Evolutionary conservation across 2,329 filamentous ascomycete genomes (phyloP), one percentile per base, ranked within the genome.

Genomic region (Neocucurbitaria cava): DNA sequence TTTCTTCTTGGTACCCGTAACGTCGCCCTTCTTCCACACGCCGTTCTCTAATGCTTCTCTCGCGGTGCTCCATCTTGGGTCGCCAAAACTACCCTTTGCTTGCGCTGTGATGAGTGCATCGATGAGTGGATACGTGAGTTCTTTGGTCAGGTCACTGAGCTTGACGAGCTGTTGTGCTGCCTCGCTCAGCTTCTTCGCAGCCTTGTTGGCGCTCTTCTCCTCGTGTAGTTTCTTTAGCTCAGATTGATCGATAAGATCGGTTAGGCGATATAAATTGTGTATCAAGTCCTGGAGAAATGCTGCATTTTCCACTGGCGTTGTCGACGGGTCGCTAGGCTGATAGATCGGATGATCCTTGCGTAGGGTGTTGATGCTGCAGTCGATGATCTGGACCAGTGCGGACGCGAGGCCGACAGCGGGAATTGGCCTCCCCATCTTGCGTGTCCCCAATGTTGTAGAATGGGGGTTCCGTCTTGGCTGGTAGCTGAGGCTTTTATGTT

Each of bases 41-140:
- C 54, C 58, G 72, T 23, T 78, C 78, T 61, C 54, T 18, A 72
- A 45, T 18, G 65, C 67, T n/a, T 71, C 66, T 20, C 66, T 48
- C 15, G 58, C 52, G 8, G 64, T 68, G 15, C 49, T 39, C 63
- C 65, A 70, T 44, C 54, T 49, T 31, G 61, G 54, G 40, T 71
- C 67, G 23, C 54, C 56, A 26, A 55, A 64, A 18, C 56, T 61
- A 11, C 61, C 60, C 44, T 60, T 63, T 18, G 58, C 58, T 49
- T 69, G 66, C 23, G 67, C 61, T 9, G 58, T 51, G 18, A 58
- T 46, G 15, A 70, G 44, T 1, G 64, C 66, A 31, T 68, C 64
- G 33, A 64, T 65, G 10, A 71, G 49, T 8, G 59, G 53, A 6
- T 24, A 33, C 1, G 60, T 62, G 18, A 64, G n/a, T 30, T 64